Conservation (phyloP, 306 rosid genomes). For the Abrus pulchellus region DNA sequence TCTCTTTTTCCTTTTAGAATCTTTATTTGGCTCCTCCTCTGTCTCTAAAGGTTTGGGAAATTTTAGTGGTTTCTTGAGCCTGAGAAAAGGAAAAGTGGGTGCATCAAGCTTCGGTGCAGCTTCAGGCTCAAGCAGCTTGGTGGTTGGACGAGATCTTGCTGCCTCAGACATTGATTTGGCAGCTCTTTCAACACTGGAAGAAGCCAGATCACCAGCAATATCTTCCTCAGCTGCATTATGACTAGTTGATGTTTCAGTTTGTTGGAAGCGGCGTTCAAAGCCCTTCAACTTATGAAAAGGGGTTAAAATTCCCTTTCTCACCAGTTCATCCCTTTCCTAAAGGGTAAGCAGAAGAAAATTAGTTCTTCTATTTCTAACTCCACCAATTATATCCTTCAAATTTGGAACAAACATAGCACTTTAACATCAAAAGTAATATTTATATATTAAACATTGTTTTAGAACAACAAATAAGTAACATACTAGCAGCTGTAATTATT, state of each 20-base stretch:
- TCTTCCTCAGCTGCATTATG: slow-evolving; percentile 53
- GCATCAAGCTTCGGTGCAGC: slow-evolving; percentile 86
- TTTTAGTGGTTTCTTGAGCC: slow-evolving; percentile 70
- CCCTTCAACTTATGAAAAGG: slow-evolving; percentile 96
- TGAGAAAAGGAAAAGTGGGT: slow-evolving; percentile 81
- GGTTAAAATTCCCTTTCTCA: slow-evolving; percentile 89
- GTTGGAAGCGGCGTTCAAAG: slow-evolving; percentile 84
- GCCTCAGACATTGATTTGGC: slow-evolving; percentile 77
- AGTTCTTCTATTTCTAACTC: slow-evolving; percentile 43
- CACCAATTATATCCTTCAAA: slow-evolving; percentile 32
- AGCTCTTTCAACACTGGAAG: slow-evolving; percentile 78
- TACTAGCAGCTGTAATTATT: background rate
- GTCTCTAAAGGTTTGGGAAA: slow-evolving; percentile 56
- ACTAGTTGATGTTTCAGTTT: slow-evolving; percentile 64
- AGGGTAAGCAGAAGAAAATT: slow-evolving; percentile 50
- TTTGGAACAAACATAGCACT: slow-evolving; percentile 12
- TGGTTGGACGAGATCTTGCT: slow-evolving; percentile 88
- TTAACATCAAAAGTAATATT: slow-evolving; percentile 7
- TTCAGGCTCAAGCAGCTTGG: slow-evolving; percentile 78
- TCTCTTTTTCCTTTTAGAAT: slow-evolving; percentile 58
- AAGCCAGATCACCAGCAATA: slow-evolving; percentile 58
- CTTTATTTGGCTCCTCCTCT: slow-evolving; percentile 53
- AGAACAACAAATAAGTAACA: slow-evolving; percentile 7
- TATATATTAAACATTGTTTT: background rate
- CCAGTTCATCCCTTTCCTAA: slow-evolving; percentile 94